Conservation (phyloP, 768 basidiomycete genomes). For the Lactifluus volemus region DNA sequence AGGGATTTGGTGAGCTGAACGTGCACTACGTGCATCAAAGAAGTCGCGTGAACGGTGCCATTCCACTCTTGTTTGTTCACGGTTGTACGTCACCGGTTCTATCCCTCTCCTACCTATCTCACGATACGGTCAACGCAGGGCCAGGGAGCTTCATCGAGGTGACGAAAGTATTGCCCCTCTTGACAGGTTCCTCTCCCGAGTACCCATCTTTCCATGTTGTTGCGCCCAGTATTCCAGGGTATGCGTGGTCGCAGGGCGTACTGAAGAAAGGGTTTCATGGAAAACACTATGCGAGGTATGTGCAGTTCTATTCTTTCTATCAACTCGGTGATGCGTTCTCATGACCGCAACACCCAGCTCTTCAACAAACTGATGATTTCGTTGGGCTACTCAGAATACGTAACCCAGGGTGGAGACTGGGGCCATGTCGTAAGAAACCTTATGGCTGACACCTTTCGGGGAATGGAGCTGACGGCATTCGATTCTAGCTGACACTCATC, state of each 20-base stretch:
- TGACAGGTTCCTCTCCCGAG: constrained; percentile 32
- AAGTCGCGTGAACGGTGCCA: constrained; percentile 19
- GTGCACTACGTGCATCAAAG: constrained; percentile 30
- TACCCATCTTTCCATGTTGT: constrained; percentile 59
- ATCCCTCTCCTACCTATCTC: neutral
- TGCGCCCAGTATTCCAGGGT: constrained; percentile 49
- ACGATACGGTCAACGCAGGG: constrained; percentile 32
- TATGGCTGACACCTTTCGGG: no score
- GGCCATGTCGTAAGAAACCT: constrained; percentile 29
- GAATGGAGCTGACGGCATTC: neutral
- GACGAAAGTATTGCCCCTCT: constrained; percentile 45
- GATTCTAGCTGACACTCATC: constrained; percentile 23
- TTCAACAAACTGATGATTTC: constrained; percentile 20
- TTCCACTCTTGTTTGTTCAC: constrained; percentile 25
- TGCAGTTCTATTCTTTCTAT: neutral
- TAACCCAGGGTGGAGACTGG: constrained; percentile 43
- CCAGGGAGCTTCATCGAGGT: constrained; percentile 54
- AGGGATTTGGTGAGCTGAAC: constrained; percentile 26
- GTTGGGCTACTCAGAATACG: constrained; percentile 28
- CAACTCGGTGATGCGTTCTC: neutral
- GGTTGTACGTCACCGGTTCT: constrained; percentile 12
- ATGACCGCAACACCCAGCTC: neutral
- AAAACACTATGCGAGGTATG: constrained; percentile 49
- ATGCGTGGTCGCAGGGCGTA: constrained; percentile 51
- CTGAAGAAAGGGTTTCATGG: constrained; percentile 42